phyloP scores from a whole-genome alignment of 1,284 basidiomycete species.

The Amylostereum chailletii region DNA sequence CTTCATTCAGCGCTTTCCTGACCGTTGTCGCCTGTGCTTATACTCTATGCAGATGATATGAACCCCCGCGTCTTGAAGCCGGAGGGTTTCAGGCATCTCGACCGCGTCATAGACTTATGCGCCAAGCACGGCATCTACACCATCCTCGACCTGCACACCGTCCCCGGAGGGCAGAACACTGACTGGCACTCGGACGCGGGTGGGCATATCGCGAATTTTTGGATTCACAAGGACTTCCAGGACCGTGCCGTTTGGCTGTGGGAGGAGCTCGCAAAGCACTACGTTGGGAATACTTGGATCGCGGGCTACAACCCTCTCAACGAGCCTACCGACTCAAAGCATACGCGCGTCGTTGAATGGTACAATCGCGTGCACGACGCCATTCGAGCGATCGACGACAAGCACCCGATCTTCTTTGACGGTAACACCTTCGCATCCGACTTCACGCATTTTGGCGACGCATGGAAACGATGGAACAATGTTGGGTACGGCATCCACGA shows the following conservation, averaged over 20 bases:
- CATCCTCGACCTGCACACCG: slow-evolving; percentile 54
- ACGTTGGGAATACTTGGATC: slow-evolving; percentile 60
- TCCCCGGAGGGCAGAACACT: slow-evolving; percentile 51
- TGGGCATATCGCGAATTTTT: slow-evolving; percentile 52
- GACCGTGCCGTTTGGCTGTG: slow-evolving; percentile 65
- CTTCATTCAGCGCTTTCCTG: not conserved
- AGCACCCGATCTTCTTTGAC: slow-evolving; percentile 61
- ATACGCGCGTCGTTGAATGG: slow-evolving; percentile 43
- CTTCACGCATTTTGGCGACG: slow-evolving; percentile 62
- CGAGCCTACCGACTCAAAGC: slow-evolving; percentile 61
- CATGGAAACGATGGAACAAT: slow-evolving; percentile 46
- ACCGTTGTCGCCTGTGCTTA: not conserved
- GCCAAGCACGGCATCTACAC: slow-evolving; percentile 51
- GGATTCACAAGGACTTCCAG: slow-evolving; percentile 72
- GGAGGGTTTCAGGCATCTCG: slow-evolving; percentile 55
- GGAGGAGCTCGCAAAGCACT: slow-evolving; percentile 57
- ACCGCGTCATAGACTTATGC: slow-evolving; percentile 52
- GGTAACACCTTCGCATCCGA: slow-evolving; percentile 74
- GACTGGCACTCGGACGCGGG: slow-evolving; percentile 49
- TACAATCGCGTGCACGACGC: slow-evolving; percentile 59
- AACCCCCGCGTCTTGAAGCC: slow-evolving; percentile 55
- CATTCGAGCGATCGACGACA: slow-evolving; percentile 54
- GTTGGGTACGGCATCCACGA: slow-evolving; percentile 74
- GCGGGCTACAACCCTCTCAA: slow-evolving; percentile 71
- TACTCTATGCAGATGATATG: slow-evolving; percentile 38